phyloP scores from a whole-genome alignment of 441 rosid species.

The Dalechampia spathulata region DNA sequence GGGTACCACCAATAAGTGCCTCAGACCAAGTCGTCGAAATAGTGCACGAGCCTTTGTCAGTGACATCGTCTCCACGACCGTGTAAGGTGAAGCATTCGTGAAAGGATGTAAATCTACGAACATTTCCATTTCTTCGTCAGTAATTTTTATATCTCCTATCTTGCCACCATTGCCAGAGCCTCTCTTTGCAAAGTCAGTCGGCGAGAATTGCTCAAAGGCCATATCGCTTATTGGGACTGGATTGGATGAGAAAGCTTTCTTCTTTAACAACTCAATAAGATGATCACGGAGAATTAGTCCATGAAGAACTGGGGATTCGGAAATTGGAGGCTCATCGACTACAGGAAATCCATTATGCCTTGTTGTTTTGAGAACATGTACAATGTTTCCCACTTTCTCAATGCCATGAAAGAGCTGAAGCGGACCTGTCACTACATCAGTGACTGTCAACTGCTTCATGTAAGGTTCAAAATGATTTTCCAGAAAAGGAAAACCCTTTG shows the following conservation, averaged over 20 bases:
- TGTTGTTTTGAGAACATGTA: conserved; percentile 62
- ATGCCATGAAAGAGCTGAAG: conserved; percentile 56
- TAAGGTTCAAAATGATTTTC: conserved; percentile 70
- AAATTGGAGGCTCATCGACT: conserved; percentile 44
- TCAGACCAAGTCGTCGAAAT: conserved; percentile 70
- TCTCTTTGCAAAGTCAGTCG: conserved; percentile 68
- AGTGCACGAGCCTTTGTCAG: conserved; percentile 73
- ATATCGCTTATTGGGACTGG: conserved; percentile 29
- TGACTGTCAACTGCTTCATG: conserved; percentile 78
- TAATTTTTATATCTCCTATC: conserved; percentile 60
- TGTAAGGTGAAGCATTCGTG: conserved; percentile 76
- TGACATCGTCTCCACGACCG: conserved; percentile 89
- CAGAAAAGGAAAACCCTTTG: conserved; percentile 78
- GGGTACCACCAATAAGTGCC: conserved; percentile 81
- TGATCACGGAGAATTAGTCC: conserved; percentile 79
- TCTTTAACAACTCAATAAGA: conserved; percentile 62
- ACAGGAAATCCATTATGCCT: conserved; percentile 79
- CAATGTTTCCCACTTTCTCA: conserved; percentile 61
- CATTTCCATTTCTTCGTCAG: conserved; percentile 74
- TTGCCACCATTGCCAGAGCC: conserved; percentile 48
- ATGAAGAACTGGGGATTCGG: conserved; percentile 37
- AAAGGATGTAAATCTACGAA: conserved; percentile 76
- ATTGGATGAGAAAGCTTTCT: conserved; percentile 43
- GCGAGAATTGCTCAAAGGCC: conserved; percentile 35
- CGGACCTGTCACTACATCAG: conserved; percentile 73